These are phyloP conservation scores for Trichosporon sp. DNA, from an alignment of 1,284 basidiomycete species.

Conservation along the genomic window DNA sequence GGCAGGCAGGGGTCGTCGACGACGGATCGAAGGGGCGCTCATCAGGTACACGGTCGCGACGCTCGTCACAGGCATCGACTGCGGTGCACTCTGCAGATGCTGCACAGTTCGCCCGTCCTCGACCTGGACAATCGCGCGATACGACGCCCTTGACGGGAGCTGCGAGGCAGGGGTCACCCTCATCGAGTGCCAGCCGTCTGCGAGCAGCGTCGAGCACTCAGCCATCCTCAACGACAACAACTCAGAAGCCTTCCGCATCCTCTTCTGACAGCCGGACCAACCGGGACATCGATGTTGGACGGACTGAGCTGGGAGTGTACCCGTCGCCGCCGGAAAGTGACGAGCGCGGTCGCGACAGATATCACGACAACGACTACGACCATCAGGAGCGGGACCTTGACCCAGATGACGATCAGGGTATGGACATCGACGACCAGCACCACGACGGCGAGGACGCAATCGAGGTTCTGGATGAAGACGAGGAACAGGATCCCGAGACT, in stretches of 20 bases:
- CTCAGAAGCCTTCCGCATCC: neutral
- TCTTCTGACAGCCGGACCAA: neutral
- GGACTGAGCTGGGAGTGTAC: slow-evolving; percentile 6
- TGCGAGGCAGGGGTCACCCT: neutral
- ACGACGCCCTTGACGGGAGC: neutral
- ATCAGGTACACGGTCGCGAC: neutral
- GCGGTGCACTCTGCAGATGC: neutral
- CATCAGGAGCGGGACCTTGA: neutral
- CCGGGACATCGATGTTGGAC: neutral
- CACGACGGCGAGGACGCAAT: neutral
- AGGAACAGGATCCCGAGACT: neutral
- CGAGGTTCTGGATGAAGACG: neutral
- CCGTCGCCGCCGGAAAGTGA: slow-evolving; percentile 30
- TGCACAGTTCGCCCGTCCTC: neutral
- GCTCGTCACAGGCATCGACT: neutral
- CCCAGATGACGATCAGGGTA: neutral
- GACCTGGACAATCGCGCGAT: neutral
- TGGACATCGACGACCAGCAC: neutral
- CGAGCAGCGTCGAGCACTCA: neutral
- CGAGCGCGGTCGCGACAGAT: slow-evolving; percentile 1
- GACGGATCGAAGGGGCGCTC: neutral
- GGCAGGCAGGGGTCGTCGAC: neutral
- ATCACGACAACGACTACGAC: neutral
- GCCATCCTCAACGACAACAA: neutral
- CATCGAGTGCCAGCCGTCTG: neutral